Percentiles rank a stretch among this genome's conserved stretches.
Evolutionary conservation across 345 rosid genomes (phyloP).

Genomic region (Eucalyptus virginea): DNA sequence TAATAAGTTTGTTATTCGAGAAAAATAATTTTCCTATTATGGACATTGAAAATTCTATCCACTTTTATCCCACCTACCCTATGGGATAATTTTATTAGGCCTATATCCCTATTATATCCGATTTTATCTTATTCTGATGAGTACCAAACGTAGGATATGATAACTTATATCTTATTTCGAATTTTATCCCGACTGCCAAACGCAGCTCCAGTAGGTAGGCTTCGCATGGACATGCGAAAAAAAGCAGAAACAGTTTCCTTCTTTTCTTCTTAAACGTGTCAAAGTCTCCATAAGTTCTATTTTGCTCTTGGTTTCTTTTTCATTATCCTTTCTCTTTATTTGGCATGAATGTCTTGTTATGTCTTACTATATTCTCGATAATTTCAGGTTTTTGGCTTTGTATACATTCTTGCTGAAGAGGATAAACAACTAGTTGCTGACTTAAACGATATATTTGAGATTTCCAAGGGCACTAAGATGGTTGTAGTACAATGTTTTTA

Average conservation of each 20-base stretch:
- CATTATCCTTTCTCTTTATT: neutral
- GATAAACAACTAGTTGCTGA: slow-evolving; percentile 58
- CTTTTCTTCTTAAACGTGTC: slow-evolving; percentile 50
- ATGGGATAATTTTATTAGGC: too few relatives aligned
- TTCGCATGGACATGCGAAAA: slow-evolving; percentile 45
- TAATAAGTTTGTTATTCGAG: too few relatives aligned
- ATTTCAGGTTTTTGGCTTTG: slow-evolving; percentile 60
- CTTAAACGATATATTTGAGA: slow-evolving; percentile 77
- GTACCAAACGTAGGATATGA: too few relatives aligned
- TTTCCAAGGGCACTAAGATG: slow-evolving; percentile 56
- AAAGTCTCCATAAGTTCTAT: slow-evolving; percentile 48
- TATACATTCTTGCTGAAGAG: slow-evolving; percentile 67
- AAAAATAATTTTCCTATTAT: too few relatives aligned
- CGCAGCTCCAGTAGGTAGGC: slow-evolving; percentile 34
- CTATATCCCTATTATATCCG: too few relatives aligned
- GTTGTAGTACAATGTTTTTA: slow-evolving; percentile 86
- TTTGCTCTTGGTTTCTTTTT: neutral
- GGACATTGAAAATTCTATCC: too few relatives aligned
- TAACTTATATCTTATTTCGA: too few relatives aligned
- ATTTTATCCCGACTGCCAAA: too few relatives aligned
- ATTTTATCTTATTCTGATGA: too few relatives aligned
- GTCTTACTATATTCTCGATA: neutral
- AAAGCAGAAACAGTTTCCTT: slow-evolving; percentile 43
- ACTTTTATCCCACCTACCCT: too few relatives aligned
- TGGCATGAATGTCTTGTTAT: neutral